Conservation (phyloP, 306 rosid species). For the Pterocarpus macrocarpus region DNA sequence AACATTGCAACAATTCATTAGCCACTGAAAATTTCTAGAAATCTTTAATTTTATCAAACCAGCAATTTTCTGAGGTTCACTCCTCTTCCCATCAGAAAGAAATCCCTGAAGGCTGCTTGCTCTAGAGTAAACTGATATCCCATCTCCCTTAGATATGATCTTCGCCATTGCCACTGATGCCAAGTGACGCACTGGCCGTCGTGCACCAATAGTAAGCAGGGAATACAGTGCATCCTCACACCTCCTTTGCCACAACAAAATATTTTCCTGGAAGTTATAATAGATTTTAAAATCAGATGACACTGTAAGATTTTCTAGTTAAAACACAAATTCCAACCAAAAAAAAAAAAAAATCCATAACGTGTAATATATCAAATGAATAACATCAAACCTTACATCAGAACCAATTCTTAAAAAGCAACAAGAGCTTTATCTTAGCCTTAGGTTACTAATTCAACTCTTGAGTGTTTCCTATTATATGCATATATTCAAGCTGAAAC, state of each 20-base stretch:
- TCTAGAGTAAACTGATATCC: constrained; percentile 90
- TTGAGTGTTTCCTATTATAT: too few species aligned
- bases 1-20: constrained; percentile 36
- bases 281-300: constrained; percentile 31
- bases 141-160: constrained; percentile 89
- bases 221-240: constrained; percentile 93
- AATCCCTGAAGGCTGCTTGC: constrained; percentile 98
- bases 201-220: constrained; percentile 88
- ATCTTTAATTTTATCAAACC: constrained; percentile 62
- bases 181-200: constrained; percentile 94
- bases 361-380: constrained; percentile 10
- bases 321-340: constrained; percentile 8
- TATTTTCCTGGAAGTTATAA: constrained; percentile 71
- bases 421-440: constrained; percentile 1
- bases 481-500: too few species aligned
- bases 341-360: background rate
- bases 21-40: constrained; percentile 43
- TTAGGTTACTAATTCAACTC: background rate
- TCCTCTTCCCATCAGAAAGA: constrained; percentile 86
- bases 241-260: constrained; percentile 93
- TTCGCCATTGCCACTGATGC: constrained; percentile 91
- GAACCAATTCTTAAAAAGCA: constrained; percentile 23
- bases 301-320: background rate
- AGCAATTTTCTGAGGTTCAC: constrained; percentile 85
- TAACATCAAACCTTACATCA: constrained; percentile 13